These are phyloP conservation scores for Schizochytrium sp. DNA, from an alignment of 108 stramenopile species.

Conservation along the genomic window DNA sequence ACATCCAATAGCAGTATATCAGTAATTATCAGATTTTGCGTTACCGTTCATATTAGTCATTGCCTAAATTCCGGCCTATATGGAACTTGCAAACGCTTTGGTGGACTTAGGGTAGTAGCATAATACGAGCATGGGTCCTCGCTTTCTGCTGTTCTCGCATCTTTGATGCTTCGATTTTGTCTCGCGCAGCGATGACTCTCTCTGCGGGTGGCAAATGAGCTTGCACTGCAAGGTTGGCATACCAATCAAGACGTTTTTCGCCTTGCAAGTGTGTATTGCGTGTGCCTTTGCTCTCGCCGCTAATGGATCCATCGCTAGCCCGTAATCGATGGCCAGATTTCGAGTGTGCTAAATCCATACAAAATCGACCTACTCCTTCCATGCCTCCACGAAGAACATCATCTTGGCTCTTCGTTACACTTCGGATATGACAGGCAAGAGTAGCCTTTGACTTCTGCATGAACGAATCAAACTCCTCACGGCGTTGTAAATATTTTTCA, in stretches of 20 bases:
- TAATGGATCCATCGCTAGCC: constrained; percentile 10
- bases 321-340: constrained; percentile 2
- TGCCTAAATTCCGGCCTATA: background rate
- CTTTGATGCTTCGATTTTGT: constrained; percentile 54
- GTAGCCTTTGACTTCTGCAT: constrained; percentile 30
- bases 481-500: background rate
- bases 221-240: constrained; percentile 40
- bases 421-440: background rate
- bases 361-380: constrained; percentile 38
- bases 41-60: background rate
- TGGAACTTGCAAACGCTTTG: background rate
- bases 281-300: constrained; percentile 51
- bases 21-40: background rate
- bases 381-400: background rate
- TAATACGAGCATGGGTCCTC: constrained; percentile 1
- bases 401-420: background rate
- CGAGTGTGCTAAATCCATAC: constrained; percentile 27
- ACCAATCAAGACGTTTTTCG: constrained; percentile 39
- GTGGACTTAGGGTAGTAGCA: constrained; percentile 1
- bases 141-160: constrained; percentile 10
- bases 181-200: constrained; percentile 31
- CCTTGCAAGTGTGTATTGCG: constrained; percentile 40
- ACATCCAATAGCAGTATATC: too few relatives aligned
- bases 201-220: constrained; percentile 31
- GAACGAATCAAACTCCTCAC: background rate